Base-by-base conservation (phyloP, 768 basidiomycete species). In the Zangia roseola region DNA sequence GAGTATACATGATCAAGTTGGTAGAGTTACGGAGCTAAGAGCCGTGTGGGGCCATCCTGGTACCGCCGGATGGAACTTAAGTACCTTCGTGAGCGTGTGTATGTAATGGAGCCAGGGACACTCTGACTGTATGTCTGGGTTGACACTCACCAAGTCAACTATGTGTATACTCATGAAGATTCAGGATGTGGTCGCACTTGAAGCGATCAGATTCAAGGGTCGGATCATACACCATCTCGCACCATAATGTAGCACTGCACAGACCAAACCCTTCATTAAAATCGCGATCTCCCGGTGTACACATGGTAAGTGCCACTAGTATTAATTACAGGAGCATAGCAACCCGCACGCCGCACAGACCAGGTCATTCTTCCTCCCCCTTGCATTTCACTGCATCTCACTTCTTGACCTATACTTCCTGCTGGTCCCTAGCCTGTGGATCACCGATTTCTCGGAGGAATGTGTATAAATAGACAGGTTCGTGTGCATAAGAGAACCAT, bases 381-480 rank as follows among this genome's bases (percentile, higher is more conserved):
- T 8, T 26, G 13, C 35, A 13, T 26, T 12, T n/a, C 35, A 13
- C 19, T 31, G 21, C 24, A 6, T 4, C 36, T 23, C 43, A 4
- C 28, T 3, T 28, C 17, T 13, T 17, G 16, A 34, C 25, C 34
- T 5, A 31, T 21, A 10, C 10, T 20, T 30, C 28, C 38, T 28
- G 6, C 23, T 20, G 2, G 24, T 21, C 30, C 24, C 42, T 13
- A 40, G 40, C 13, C 40, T 19, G 31, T 17, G 28, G 16, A 37
- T 24, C 6, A 24, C 30, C 28, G 24, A 38, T 26, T 10, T 23
- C 10, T 24, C 23, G 26, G 23, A 42, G 46, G 9, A 19, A 62
- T 59, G 60, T 60, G 59, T 40, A 4, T 58, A 12, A 48, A n/a
- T 2, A 53, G 37, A 41, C 50, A 55, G 56, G 59, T 60, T n/a